Evolutionary conservation across 2,329 filamentous ascomycete species (phyloP).

Genomic region (Cadophora sp.): DNA sequence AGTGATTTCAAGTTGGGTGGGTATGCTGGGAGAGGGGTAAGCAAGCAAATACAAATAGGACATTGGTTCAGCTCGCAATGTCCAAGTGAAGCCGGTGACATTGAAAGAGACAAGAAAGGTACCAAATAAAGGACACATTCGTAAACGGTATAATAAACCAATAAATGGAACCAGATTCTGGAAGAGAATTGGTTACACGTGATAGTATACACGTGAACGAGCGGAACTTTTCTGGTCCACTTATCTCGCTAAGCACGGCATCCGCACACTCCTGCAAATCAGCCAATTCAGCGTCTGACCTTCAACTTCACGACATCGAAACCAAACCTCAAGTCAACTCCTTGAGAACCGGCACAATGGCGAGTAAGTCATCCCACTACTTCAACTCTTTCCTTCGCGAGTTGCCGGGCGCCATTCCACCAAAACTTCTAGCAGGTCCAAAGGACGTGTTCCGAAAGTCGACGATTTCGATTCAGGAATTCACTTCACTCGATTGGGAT

Average conservation of each 20-base stretch:
- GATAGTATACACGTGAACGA: conserved; percentile 1
- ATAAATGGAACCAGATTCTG: background rate
- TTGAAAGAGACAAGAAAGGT: background rate
- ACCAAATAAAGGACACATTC: too few relatives aligned
- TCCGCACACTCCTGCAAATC: conserved; percentile 17
- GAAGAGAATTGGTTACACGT: background rate
- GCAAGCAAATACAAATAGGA: background rate
- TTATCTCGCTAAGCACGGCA: conserved; percentile 14
- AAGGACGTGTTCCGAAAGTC: background rate
- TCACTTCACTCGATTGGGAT: background rate
- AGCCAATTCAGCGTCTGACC: background rate
- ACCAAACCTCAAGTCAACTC: conserved; percentile 27
- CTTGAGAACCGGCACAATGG: conserved; percentile 61
- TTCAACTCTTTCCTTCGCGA: background rate
- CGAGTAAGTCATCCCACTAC: conserved; percentile 61
- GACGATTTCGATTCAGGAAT: background rate
- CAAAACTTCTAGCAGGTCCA: background rate
- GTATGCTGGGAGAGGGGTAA: background rate
- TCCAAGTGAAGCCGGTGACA: background rate
- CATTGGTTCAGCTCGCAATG: background rate
- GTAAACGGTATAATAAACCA: background rate
- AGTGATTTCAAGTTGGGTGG: background rate
- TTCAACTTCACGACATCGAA: conserved; percentile 16
- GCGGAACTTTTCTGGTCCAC: background rate
- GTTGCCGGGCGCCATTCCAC: background rate